Percentiles rank a stretch among this genome's conserved stretches.
phyloP scores from a whole-genome alignment of 345 rosid genomes.

The Ceriops tagal region DNA sequence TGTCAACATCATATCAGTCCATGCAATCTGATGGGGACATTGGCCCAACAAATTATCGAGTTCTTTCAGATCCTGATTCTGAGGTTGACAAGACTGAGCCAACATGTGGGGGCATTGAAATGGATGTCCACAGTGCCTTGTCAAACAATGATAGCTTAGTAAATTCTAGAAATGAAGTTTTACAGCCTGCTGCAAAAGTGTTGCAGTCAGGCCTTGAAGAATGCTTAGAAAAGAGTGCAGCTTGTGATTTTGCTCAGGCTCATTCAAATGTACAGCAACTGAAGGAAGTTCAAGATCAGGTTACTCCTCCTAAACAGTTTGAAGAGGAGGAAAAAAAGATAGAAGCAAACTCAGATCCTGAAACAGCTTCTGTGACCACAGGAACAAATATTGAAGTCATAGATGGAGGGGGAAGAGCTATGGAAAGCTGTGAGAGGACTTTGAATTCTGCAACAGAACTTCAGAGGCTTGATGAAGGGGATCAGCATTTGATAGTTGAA shows the following conservation, averaged over 20 bases:
- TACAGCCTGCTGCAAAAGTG: slow-evolving; percentile 8
- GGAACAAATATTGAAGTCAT: not conserved
- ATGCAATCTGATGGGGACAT: slow-evolving; percentile 9
- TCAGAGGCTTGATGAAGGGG: slow-evolving; percentile 4
- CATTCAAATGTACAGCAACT: slow-evolving; percentile 21
- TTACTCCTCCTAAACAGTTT: slow-evolving; percentile 15
- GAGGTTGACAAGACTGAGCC: slow-evolving; percentile 6
- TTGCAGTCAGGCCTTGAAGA: not conserved
- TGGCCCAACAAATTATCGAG: slow-evolving; percentile 5
- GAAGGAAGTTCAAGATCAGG: slow-evolving; percentile 35
- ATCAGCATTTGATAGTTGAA: slow-evolving; percentile 5
- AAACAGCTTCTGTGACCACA: slow-evolving; percentile 2
- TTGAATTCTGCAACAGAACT: slow-evolving; percentile 8
- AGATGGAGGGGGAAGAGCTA: slow-evolving; percentile 14
- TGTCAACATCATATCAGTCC: slow-evolving; percentile 6
- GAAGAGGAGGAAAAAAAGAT: slow-evolving; percentile 9
- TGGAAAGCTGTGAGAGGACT: not conserved
- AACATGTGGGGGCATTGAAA: not conserved
- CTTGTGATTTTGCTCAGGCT: slow-evolving; percentile 19
- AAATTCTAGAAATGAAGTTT: not conserved
- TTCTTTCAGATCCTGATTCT: not conserved
- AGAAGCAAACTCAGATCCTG: slow-evolving; percentile 17
- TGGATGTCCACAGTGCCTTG: not conserved
- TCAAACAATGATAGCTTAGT: not conserved
- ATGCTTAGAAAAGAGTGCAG: slow-evolving; percentile 6